Conservation (phyloP, 164 flowering plant species). For the Cinnamomum chago region DNA sequence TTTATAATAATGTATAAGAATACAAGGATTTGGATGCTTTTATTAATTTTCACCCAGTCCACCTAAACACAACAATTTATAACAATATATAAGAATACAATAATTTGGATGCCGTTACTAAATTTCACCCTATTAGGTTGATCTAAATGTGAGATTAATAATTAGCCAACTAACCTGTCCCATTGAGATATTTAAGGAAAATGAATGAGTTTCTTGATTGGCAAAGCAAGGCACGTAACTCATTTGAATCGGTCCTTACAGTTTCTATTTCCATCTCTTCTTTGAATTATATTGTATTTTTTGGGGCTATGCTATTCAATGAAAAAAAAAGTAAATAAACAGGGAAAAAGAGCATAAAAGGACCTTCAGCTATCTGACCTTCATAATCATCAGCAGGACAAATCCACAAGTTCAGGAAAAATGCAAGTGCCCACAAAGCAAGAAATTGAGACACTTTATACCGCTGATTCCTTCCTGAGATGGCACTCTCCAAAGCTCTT, state of each 20-base stretch:
- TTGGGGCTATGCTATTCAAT: background rate
- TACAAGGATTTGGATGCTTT: background rate
- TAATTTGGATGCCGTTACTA: background rate
- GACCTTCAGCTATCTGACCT: slow-evolving; percentile 31
- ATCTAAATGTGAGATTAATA: background rate
- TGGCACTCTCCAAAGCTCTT: slow-evolving; percentile 52
- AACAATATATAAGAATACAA: background rate
- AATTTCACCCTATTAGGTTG: background rate
- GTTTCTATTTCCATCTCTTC: background rate
- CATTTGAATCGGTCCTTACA: background rate
- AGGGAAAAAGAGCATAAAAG: background rate
- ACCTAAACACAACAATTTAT: slow-evolving; percentile 25
- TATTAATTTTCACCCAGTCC: slow-evolving; percentile 12
- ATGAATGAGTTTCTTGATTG: background rate
- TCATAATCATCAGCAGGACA: slow-evolving; percentile 49
- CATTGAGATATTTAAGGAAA: background rate
- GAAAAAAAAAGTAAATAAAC: background rate
- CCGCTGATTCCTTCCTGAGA: slow-evolving; percentile 38
- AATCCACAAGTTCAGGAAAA: slow-evolving; percentile 66
- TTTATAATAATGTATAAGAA: too few species aligned
- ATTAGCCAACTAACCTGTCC: background rate
- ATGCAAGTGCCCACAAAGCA: slow-evolving; percentile 67
- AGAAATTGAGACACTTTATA: slow-evolving; percentile 55
- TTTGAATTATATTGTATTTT: background rate
- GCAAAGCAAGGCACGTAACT: background rate